Evolutionary conservation across 1,139 yeast genomes (phyloP).

Genomic region (Protomyces gravidus): DNA sequence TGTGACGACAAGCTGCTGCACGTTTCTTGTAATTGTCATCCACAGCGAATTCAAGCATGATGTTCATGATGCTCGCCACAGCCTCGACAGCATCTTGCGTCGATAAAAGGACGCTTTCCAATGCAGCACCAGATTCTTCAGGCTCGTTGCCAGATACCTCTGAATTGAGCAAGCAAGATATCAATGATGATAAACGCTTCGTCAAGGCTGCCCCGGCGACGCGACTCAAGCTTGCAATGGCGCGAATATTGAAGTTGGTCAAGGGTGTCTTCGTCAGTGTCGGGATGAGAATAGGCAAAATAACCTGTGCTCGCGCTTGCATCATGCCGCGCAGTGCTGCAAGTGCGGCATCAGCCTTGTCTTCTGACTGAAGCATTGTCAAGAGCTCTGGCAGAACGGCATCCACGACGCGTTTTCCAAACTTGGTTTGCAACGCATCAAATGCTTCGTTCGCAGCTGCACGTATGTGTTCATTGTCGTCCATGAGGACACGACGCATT

Average conservation of each 20-base stretch:
- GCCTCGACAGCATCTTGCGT: constrained; percentile 71
- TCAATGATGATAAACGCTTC: constrained; percentile 46
- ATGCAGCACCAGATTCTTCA: constrained; percentile 45
- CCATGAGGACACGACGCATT: constrained; percentile 74
- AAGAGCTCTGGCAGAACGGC: constrained; percentile 81
- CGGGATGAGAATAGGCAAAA: constrained; percentile 91
- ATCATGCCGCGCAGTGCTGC: constrained; percentile 87
- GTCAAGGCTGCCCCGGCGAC: constrained; percentile 85
- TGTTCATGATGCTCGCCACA: constrained; percentile 77
- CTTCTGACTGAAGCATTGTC: constrained; percentile 60
- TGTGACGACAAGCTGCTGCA: constrained; percentile 61
- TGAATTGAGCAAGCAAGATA: constrained; percentile 66
- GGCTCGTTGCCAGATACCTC: constrained; percentile 59
- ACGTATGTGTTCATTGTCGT: constrained; percentile 67
- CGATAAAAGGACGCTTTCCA: constrained; percentile 66
- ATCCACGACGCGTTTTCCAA: constrained; percentile 76
- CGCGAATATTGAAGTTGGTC: constrained; percentile 76
- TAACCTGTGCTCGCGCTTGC: constrained; percentile 82
- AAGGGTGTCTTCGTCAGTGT: constrained; percentile 77
- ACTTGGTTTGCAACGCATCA: constrained; percentile 72
- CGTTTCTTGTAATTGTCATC: constrained; percentile 68
- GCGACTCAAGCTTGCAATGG: constrained; percentile 80
- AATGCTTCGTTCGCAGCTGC: constrained; percentile 90
- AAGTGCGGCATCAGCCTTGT: constrained; percentile 67
- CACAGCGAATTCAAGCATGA: constrained; percentile 68